These are phyloP conservation scores for Nigrograna mackinnonii DNA, from an alignment of 2,329 filamentous ascomycete species.

Conservation along the genomic window DNA sequence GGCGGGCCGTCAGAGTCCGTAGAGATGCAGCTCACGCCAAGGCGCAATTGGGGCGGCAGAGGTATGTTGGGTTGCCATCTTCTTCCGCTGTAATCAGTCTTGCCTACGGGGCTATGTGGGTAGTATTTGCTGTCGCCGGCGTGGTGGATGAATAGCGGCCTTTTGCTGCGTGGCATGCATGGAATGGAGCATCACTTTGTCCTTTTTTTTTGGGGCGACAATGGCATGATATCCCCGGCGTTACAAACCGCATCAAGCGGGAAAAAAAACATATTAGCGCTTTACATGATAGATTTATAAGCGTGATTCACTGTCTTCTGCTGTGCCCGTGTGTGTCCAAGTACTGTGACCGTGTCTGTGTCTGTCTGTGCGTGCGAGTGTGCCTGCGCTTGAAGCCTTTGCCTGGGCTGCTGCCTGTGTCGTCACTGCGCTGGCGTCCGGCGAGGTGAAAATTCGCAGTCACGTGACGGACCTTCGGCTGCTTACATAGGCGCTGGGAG, in stretches of 20 bases:
- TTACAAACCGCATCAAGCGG: conserved; percentile 19
- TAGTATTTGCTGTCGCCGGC: neutral
- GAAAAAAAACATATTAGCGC: neutral
- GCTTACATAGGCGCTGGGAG: conserved; percentile 3
- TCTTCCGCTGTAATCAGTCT: conserved; percentile 66
- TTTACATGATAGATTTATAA: conserved; percentile 8
- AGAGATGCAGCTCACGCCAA: conserved; percentile 73
- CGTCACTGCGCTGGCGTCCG: neutral
- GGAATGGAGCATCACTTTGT: conserved; percentile 28
- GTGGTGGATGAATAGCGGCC: conserved; percentile 15
- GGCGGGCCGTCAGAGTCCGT: conserved; percentile 54
- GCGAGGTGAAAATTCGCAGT: no score
- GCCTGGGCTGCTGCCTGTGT: conserved; percentile 12
- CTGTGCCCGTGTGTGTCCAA: no score
- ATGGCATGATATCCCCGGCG: conserved; percentile 39
- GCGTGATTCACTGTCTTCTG: no score
- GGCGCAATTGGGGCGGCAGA: conserved; percentile 84
- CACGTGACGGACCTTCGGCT: conserved; percentile 8
- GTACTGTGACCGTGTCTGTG: conserved; percentile 4
- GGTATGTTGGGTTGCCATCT: conserved; percentile 91
- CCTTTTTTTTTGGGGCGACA: conserved; percentile 22
- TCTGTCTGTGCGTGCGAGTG: neutral
- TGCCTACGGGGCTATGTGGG: neutral
- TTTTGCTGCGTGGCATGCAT: conserved; percentile 36
- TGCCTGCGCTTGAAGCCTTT: conserved; percentile 4